Evolutionary conservation across 2,329 filamentous ascomycete genomes (phyloP).

Genomic region (Teratosphaeria zuluensis): DNA sequence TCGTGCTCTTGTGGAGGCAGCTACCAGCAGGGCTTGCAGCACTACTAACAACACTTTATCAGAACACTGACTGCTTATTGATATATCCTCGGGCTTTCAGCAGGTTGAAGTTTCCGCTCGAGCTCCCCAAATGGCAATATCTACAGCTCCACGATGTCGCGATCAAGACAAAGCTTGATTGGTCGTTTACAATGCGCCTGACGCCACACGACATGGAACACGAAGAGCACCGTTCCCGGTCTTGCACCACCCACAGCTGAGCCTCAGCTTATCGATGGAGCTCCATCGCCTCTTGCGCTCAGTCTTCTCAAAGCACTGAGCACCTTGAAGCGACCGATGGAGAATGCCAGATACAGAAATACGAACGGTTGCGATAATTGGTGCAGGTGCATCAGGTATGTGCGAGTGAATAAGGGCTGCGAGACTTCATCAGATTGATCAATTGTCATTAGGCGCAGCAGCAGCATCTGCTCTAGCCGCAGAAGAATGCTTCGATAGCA

Average conservation of each 20-base stretch:
- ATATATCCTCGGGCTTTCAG: no score
- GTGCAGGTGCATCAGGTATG: neutral
- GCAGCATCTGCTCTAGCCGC: constrained; percentile 18
- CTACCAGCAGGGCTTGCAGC: no score
- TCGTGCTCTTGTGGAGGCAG: no score
- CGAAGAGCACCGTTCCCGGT: neutral
- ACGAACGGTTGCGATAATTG: neutral
- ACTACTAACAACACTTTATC: no score
- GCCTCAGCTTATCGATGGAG: neutral
- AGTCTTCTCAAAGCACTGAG: neutral
- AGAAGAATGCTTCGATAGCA: constrained; percentile 23
- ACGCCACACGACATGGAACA: neutral
- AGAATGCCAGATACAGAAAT: neutral
- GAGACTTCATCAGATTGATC: neutral
- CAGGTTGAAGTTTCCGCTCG: no score
- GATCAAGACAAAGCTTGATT: neutral
- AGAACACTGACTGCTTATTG: no score
- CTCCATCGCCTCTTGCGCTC: neutral
- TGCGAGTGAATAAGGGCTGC: neutral
- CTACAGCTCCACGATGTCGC: neutral
- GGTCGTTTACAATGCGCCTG: neutral
- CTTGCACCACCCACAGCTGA: neutral
- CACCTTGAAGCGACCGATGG: neutral
- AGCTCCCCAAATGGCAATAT: neutral
- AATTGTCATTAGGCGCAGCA: constrained; percentile 9